Conservation (phyloP, 2,329 filamentous ascomycete species). For the Raffaelea arxii region DNA sequence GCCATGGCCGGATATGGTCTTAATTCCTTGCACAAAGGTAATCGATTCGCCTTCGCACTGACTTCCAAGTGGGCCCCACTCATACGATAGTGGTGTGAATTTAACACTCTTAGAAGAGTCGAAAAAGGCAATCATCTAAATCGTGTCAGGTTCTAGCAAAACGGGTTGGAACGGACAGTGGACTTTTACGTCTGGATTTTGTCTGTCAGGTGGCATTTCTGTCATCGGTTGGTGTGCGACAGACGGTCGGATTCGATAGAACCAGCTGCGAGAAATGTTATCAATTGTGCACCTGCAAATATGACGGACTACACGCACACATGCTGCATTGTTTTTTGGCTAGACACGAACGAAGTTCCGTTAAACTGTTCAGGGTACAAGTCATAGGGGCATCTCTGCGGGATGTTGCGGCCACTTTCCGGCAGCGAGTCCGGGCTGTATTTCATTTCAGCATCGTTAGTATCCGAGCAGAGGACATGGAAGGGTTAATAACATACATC, state of each 20-base stretch:
- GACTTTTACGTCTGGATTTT: background rate
- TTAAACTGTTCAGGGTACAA: slow-evolving; percentile 37
- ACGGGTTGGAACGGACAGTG: no score
- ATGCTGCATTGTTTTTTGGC: slow-evolving; percentile 18
- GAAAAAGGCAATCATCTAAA: no score
- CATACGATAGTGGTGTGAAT: slow-evolving; percentile 30
- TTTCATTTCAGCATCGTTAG: no score
- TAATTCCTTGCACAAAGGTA: slow-evolving; percentile 36
- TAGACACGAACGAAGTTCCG: slow-evolving; percentile 24
- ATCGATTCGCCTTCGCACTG: slow-evolving; percentile 11
- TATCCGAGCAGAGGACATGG: background rate
- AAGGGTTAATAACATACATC: slow-evolving; percentile 14
- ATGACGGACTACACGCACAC: slow-evolving; percentile 18
- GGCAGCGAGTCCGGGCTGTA: slow-evolving; percentile 30
- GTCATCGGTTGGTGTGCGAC: background rate
- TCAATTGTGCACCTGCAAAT: background rate
- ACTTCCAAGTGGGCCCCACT: slow-evolving; percentile 33
- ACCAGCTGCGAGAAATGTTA: background rate
- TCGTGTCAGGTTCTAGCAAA: no score
- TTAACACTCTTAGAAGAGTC: no score
- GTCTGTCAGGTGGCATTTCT: background rate
- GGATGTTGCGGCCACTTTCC: slow-evolving; percentile 28
- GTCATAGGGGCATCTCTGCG: slow-evolving; percentile 29
- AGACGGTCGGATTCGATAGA: slow-evolving; percentile 9
- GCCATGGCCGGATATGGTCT: slow-evolving; percentile 37